Evolutionary conservation across 768 basidiomycete genomes (phyloP), one percentile per base, ranked within the genome.

Genomic region (Hydnomerulius pinastri): DNA sequence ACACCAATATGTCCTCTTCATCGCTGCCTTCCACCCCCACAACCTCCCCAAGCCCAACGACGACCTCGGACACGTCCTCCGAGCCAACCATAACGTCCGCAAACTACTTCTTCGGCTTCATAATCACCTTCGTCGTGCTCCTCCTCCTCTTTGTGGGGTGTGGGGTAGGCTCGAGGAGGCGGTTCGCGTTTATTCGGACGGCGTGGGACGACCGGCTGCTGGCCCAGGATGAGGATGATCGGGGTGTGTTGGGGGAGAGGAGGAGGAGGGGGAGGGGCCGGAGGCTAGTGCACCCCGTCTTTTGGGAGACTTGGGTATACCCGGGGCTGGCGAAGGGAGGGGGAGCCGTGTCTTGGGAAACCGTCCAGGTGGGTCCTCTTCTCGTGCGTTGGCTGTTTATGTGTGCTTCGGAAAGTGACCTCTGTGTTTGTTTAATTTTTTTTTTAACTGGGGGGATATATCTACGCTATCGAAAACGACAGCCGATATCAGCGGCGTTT

Each of bases 111-210:
- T 68, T 68, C 37, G 67, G 67, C 21, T 69, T 68, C 51, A 53
- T 69, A 40, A 54, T 69, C 53, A 67, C 65, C 32, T 69, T 68
- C 46, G 55, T 67, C 55, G 57, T 64, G 23, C 58, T 68, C 40
- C 58, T 83, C 24, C 65, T 82, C 38, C 60, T 82, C 41, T 81
- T 82, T 46, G 66, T 81, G 8, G 76, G 71, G 4, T 81, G 79
- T 43, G 79, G 78, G 7, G 56, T 83, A 13, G 69, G 74, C 41
- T 73, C 79, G 15, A 70, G 81, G 51, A 65, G 77, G 38, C 63
- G 79, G 15, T 60, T 68, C 35, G 51, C 50, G 35, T 42, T 64
- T 12, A 6, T 55, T 11, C 53, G 56, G 21, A 49, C 56, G 0
- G 50, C 51, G 0, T 68, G 62, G 61, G 64, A 63, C n/a, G 48